Base-by-base conservation (phyloP, 2,329 filamentous ascomycete species). In the Tolypocladium ophioglossoides region DNA sequence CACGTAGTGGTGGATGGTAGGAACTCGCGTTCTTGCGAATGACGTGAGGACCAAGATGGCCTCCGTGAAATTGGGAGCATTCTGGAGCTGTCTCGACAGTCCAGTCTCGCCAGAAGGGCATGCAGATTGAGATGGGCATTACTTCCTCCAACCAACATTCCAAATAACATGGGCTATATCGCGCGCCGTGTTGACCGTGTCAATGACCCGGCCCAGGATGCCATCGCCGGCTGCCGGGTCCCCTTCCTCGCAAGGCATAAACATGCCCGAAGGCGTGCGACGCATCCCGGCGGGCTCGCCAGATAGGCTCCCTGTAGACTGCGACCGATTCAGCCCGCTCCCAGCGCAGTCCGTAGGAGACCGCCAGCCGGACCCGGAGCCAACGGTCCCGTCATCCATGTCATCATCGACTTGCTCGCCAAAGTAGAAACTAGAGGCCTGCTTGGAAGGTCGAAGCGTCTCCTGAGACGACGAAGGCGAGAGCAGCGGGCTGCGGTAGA, bases 191-290 rank as follows among this genome's bases (percentile, higher is more conserved):
- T 86, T 86, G 70, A 86, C 81, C 63, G 88, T 92, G 71, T 95
- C 88, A 66, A 91, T 83, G 51, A 95, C 84, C 63, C 85, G 84
- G 57, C 88, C 87, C 64, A 95, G 80, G 54, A 95, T 77, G 49
- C 86, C 86, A 52, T 78, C 75, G 63, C 74, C 81, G 57, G 77
- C 74, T 49, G 69, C 77, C 66, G 70, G 74, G 59, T 90, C 87
- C 56, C 83, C 83, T 61, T 91, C 86, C 61, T 91, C 87, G 62
- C 85, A 87, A 9, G 90, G 89, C 87, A 95, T 91, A 63, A 95
- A 87, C 89, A 95, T 95, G 61, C 90, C 91, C 40, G 89, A 94
- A 51, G 84, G 77, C 22, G 89, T 95, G 61, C 91, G 80, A 58
- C 86, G 83, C 76, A 95, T 85, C 52, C 85, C 84, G 20, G 70